Percentiles rank a stretch among this genome's conserved stretches.
These are phyloP conservation scores for Paecilomyces fulvus DNA, from an alignment of 2,329 filamentous ascomycete species.

Conservation along the genomic window DNA sequence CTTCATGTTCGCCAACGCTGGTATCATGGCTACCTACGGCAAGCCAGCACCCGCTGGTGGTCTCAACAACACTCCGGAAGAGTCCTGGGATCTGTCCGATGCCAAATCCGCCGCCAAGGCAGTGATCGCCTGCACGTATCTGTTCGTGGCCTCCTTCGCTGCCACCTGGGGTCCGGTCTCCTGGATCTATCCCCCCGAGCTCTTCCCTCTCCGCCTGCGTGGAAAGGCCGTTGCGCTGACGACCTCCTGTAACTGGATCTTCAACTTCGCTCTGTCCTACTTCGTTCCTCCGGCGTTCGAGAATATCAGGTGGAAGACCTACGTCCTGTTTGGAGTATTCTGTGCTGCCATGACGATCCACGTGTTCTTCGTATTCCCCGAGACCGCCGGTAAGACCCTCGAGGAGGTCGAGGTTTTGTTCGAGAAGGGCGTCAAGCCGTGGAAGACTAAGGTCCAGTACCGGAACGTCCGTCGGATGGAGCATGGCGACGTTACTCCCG, in stretches of 20 bases:
- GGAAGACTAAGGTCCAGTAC: slow-evolving; percentile 28
- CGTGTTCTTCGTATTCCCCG: slow-evolving; percentile 56
- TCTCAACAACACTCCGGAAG: slow-evolving; percentile 21
- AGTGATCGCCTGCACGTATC: slow-evolving; percentile 63
- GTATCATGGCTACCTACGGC: slow-evolving; percentile 31
- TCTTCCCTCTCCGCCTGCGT: slow-evolving; percentile 54
- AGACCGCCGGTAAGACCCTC: slow-evolving; percentile 65
- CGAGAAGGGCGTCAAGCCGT: slow-evolving; percentile 31
- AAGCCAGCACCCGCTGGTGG: slow-evolving; percentile 32
- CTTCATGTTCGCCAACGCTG: slow-evolving; percentile 37
- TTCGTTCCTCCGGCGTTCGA: slow-evolving; percentile 51
- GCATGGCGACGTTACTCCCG: slow-evolving; percentile 16
- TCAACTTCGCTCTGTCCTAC: slow-evolving; percentile 48
- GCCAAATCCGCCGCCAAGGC: slow-evolving; percentile 46
- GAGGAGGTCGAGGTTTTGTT: slow-evolving; percentile 73
- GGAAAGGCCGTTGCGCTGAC: slow-evolving; percentile 56
- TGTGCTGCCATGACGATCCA: slow-evolving; percentile 60
- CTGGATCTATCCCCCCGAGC: slow-evolving; percentile 53
- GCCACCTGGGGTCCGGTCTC: slow-evolving; percentile 54
- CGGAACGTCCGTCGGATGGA: slow-evolving; percentile 21
- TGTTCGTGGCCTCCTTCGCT: slow-evolving; percentile 63
- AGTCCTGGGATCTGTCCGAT: slow-evolving; percentile 30
- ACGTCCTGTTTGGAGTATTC: slow-evolving; percentile 69
- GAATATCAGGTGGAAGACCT: slow-evolving; percentile 52
- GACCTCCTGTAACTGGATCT: slow-evolving; percentile 56